These are phyloP conservation scores for Limnanthes douglasii DNA, from an alignment of 345 rosid genomes.

Conservation along the genomic window DNA sequence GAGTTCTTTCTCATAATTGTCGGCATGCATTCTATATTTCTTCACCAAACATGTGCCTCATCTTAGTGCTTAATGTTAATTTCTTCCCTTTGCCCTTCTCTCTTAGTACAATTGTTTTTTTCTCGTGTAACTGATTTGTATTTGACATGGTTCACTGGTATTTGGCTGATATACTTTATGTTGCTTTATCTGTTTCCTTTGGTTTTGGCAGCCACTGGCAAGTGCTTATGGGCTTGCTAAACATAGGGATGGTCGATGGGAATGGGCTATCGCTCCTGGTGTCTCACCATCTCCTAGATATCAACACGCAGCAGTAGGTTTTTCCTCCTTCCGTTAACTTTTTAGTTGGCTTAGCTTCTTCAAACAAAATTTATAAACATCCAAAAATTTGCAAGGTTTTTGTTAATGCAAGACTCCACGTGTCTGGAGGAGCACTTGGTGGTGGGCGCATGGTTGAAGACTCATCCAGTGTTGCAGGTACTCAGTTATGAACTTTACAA, in stretches of 20 bases:
- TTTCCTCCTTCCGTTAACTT: constrained; percentile 6
- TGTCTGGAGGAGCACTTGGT: constrained; percentile 99
- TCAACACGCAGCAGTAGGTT: constrained; percentile 96
- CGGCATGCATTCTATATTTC: no score
- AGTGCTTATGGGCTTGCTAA: constrained; percentile 99
- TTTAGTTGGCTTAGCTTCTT: constrained; percentile 5
- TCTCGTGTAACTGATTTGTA: no score
- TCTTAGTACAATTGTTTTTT: no score
- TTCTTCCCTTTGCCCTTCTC: no score
- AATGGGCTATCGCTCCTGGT: constrained; percentile 99
- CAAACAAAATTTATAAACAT: no score
- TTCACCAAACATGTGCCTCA: no score
- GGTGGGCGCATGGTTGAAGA: constrained; percentile 99
- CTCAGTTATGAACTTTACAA: no score
- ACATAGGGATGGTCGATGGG: constrained; percentile 99
- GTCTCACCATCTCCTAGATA: constrained; percentile 98
- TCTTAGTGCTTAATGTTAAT: no score
- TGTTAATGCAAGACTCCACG: constrained; percentile 98
- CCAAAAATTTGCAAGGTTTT: constrained; percentile 43
- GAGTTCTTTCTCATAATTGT: no score
- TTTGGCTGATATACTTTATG: constrained; percentile 4
- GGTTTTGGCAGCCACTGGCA: constrained; percentile 60
- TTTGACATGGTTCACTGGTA: neutral
- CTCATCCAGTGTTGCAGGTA: constrained; percentile 96
- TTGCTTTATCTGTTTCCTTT: neutral